Percentiles rank a stretch among this genome's conserved stretches.
Evolutionary conservation across 1,139 yeast genomes (phyloP).

Genomic region (Yamadazyma atlantica): DNA sequence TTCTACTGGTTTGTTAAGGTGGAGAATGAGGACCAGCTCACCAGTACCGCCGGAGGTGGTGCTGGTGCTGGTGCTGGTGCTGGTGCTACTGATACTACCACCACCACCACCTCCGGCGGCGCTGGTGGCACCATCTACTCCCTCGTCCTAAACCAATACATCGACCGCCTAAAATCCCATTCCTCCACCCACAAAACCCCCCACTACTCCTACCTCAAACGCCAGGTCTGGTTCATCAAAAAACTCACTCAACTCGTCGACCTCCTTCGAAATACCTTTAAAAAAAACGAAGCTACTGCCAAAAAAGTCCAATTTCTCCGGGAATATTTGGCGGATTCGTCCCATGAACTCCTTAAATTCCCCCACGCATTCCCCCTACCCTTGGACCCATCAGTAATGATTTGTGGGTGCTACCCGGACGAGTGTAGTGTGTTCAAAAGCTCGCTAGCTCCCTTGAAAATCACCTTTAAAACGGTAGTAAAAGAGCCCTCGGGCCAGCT

Average conservation of each 20-base stretch:
- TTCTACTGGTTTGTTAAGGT: constrained; percentile 92
- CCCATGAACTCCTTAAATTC: constrained; percentile 42
- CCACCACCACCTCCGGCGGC: no score
- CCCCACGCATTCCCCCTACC: constrained; percentile 67
- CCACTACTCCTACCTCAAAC: constrained; percentile 38
- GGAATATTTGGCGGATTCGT: constrained; percentile 40
- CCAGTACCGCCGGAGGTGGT: no score
- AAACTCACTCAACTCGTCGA: constrained; percentile 44
- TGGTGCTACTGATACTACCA: no score
- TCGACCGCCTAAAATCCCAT: constrained; percentile 35
- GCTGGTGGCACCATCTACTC: constrained; percentile 33
- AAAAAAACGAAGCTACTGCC: constrained; percentile 45
- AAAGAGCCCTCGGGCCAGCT: constrained; percentile 24
- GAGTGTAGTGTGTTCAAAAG: constrained; percentile 88
- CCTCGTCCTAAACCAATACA: constrained; percentile 38
- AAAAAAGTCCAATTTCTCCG: constrained; percentile 42
- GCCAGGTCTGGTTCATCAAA: constrained; percentile 48
- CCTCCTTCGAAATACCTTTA: constrained; percentile 37
- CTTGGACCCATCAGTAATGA: constrained; percentile 62
- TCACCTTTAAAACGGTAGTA: constrained; percentile 65
- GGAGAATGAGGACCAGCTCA: constrained; percentile 72
- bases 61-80: no score
- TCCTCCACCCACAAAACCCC: constrained; percentile 32
- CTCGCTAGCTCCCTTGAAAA: constrained; percentile 82
- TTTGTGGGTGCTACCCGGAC: constrained; percentile 77